Evolutionary conservation across 2,329 filamentous ascomycete genomes (phyloP), one percentile per base, ranked within the genome.

Genomic region (Exophiala dermatitidis): DNA sequence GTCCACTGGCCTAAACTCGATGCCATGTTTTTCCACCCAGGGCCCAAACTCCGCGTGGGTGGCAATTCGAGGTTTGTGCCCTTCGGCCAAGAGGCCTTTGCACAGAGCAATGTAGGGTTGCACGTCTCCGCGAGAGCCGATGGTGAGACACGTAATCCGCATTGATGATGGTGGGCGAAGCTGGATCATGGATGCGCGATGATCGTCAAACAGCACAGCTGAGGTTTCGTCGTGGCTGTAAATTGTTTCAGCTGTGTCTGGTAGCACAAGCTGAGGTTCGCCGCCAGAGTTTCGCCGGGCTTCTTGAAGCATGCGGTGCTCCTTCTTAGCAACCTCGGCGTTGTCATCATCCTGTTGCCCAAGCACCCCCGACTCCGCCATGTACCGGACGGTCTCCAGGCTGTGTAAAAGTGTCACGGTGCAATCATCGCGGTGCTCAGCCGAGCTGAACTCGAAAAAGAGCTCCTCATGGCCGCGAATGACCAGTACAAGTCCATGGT

Each of bases 101-200:
- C 93, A 96, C 1, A 98, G 76, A 0, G 93, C 90, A 67, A 98
- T 97, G 67, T 97, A 98, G 0, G 93, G 93, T 68, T 98, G 93
- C 3, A 98, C 91, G 67, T 98, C 93, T 28, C 93, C 93, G 54
- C 93, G 81, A 8, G 91, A 96, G 10, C 93, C 93, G 58, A 98
- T 98, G 0, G 93, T 98, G 36, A 98, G 74, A 67, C 93, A 98
- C 1, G 91, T 95, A 55, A 98, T 86, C 19, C 78, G 84, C 67
- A 98, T 74, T 1, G 90, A 76, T 62, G 88, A 78, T 1, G 82
- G 72, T 0, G 93, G 91, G 69, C 95, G 95, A 72, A 96, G 95
- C 61, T 93, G 89, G 58, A 95, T 78, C 53, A 95, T 86, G 0
- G 90, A 95, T 3, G 88, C 87, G 60, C 85, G 83, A 5, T 88